Percentiles rank a stretch among this genome's conserved stretches.
These are phyloP conservation scores for Rhodotorula sp. DNA, from an alignment of 1,284 basidiomycete genomes.

Conservation along the genomic window DNA sequence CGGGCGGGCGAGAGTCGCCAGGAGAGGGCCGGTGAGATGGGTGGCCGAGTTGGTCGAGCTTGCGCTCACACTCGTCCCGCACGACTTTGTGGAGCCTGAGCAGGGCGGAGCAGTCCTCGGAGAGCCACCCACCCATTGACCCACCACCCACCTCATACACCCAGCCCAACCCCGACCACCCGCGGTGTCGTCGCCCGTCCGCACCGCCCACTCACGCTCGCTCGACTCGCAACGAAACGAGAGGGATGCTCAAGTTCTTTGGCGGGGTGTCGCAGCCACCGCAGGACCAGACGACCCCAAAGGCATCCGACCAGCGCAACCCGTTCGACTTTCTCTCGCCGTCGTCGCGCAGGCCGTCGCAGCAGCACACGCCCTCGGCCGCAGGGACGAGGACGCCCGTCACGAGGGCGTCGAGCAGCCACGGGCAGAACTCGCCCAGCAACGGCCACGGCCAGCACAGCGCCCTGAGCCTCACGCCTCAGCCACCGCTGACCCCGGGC, in stretches of 20 bases:
- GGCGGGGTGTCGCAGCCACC: slow-evolving; percentile 18
- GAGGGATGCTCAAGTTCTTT: slow-evolving; percentile 37
- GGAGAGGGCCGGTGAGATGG: too few species aligned
- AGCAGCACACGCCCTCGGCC: not conserved
- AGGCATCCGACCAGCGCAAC: slow-evolving; percentile 32
- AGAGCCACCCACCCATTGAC: too few species aligned
- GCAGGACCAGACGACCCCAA: slow-evolving; percentile 37
- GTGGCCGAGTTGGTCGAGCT: too few species aligned
- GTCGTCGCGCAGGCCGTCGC: slow-evolving; percentile 1
- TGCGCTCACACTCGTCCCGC: too few species aligned
- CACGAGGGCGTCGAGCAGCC: too few species aligned
- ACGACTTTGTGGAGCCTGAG: too few species aligned
- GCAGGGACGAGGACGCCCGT: not conserved
- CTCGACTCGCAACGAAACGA: not conserved
- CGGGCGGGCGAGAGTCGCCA: too few species aligned
- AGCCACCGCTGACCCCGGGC: slow-evolving; percentile 7
- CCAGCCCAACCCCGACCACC: not conserved
- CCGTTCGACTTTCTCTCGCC: slow-evolving; percentile 38
- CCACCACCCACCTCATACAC: not conserved
- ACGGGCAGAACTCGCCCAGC: not conserved
- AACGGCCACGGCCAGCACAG: not conserved
- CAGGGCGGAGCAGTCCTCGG: too few species aligned
- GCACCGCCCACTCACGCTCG: not conserved
- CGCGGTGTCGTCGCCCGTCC: not conserved
- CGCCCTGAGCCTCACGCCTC: not conserved